phyloP scores from a whole-genome alignment of 345 rosid genomes.

The Arabidopsis thaliana region TAIR10.1 NC_003075.7:15118001-15118500 shows the following conservation, averaged over 20 bases:
- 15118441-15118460: not conserved
- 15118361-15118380: conserved; percentile 7
- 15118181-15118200: conserved; percentile 6
- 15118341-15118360: conserved; percentile 23
- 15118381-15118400: conserved; percentile 6
- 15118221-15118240: not conserved
- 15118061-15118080: not conserved
- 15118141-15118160: not conserved
- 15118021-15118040: not conserved
- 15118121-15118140: conserved; percentile 17
- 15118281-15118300: conserved; percentile 11
- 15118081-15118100: not conserved
- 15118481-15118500: not conserved
- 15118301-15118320: conserved; percentile 5
- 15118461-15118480: conserved; percentile 26
- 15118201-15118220: not conserved
- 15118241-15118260: not conserved
- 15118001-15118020: no score
- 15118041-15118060: not conserved
- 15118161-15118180: not conserved
- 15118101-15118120: conserved; percentile 3
- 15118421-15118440: conserved; percentile 4
- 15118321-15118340: conserved; percentile 15
- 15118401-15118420: conserved; percentile 14
- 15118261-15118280: not conserved